Conservation (phyloP, 345 rosid genomes). For the Bruguiera parviflora region DNA sequence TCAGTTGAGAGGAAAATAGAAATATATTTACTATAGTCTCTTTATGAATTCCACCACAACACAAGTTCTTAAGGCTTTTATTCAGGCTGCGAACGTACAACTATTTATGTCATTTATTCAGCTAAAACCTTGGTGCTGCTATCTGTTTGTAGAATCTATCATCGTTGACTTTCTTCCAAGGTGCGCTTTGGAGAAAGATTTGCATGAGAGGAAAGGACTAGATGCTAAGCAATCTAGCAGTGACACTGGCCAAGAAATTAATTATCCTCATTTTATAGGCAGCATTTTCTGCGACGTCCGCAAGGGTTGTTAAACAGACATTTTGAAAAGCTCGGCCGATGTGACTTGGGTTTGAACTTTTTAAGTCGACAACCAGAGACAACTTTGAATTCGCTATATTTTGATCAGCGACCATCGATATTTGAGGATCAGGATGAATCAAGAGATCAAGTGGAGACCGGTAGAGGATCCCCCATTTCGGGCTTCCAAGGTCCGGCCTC, state of each 20-base stretch:
- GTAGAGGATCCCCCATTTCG: slow-evolving; percentile 42
- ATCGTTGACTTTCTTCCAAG: neutral
- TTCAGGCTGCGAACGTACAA: too few species aligned
- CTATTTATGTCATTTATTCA: too few species aligned
- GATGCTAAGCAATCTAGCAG: neutral
- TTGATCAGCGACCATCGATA: slow-evolving; percentile 55
- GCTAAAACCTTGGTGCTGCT: too few species aligned
- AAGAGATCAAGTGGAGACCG: slow-evolving; percentile 41
- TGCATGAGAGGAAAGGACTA: neutral
- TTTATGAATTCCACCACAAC: too few species aligned
- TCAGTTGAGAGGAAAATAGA: neutral
- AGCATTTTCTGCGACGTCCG: slow-evolving; percentile 89
- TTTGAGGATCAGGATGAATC: slow-evolving; percentile 67
- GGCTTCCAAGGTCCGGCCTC: slow-evolving; percentile 59
- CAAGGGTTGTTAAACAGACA: slow-evolving; percentile 82
- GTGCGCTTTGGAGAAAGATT: neutral
- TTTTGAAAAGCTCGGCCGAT: slow-evolving; percentile 91
- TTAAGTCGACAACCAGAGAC: slow-evolving; percentile 80
- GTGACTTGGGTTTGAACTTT: slow-evolving; percentile 78
- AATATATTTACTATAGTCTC: too few species aligned
- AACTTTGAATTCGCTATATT: slow-evolving; percentile 70
- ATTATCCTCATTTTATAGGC: slow-evolving; percentile 39
- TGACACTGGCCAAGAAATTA: neutral
- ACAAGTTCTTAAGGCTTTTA: too few species aligned
- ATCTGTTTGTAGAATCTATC: neutral